Conservation (phyloP, 2,329 filamentous ascomycete genomes). For the Hyphodiscus sp. region DNA sequence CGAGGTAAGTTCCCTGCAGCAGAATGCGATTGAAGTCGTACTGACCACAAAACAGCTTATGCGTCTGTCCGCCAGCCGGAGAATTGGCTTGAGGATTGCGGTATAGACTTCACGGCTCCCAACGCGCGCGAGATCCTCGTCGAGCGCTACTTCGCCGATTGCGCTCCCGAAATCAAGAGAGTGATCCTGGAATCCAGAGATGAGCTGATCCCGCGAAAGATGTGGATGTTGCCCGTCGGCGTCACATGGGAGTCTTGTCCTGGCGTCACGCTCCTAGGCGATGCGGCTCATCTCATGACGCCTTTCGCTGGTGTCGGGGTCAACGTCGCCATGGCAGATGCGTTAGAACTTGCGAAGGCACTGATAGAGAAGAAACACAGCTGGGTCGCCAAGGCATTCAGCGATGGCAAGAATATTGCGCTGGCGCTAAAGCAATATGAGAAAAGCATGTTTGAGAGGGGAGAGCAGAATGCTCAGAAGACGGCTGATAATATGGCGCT, state of each 20-base stretch:
- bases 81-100: conserved; percentile 17
- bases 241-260: conserved; percentile 22
- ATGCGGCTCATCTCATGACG: conserved; percentile 44
- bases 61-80: conserved; percentile 19
- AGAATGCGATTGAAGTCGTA: background rate
- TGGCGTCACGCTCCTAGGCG: conserved; percentile 42
- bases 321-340: conserved; percentile 41
- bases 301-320: conserved; percentile 43
- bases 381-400: conserved; percentile 1
- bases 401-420: conserved; percentile 2
- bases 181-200: conserved; percentile 13
- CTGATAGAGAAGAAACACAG: conserved; percentile 21
- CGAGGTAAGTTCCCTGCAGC: conserved; percentile 7
- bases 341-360: conserved; percentile 34
- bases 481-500: conserved; percentile 12
- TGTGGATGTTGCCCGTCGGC: conserved; percentile 31
- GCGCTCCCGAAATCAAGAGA: conserved; percentile 16
- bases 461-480: conserved; percentile 15
- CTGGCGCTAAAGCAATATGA: conserved; percentile 18
- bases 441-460: conserved; percentile 17
- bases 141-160: conserved; percentile 15
- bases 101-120: conserved; percentile 17
- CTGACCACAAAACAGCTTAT: conserved; percentile 12
- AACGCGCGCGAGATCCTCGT: conserved; percentile 11
- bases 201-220: conserved; percentile 13